phyloP scores from a whole-genome alignment of 345 rosid genomes.

The Populus pruinosa region DNA sequence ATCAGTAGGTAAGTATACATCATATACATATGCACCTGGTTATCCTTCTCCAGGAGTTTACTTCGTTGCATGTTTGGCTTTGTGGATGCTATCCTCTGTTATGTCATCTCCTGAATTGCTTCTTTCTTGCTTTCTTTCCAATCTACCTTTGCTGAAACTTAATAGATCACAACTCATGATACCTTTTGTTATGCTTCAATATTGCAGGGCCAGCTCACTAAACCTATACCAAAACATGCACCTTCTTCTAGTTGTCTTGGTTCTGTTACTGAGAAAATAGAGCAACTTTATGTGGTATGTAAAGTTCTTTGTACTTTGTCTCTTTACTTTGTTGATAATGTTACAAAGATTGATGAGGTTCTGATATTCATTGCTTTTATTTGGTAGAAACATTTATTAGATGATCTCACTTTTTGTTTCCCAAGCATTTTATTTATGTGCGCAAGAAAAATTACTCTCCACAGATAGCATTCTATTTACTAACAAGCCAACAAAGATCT shows the following conservation, averaged over 20 bases:
- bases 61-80: neutral
- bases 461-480: neutral
- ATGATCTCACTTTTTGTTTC: neutral
- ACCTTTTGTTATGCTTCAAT: neutral
- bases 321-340: neutral
- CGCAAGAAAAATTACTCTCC: neutral
- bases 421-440: neutral
- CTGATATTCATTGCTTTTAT: neutral
- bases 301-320: neutral
- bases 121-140: neutral
- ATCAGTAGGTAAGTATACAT: too few species aligned
- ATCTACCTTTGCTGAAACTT: neutral
- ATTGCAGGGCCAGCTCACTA: neutral
- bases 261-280: slow-evolving; percentile 25
- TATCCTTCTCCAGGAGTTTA: too few species aligned
- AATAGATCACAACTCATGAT: neutral
- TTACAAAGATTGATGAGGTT: neutral
- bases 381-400: neutral
- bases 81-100: too few species aligned
- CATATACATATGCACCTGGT: too few species aligned
- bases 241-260: slow-evolving; percentile 18
- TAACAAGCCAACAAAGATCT: neutral
- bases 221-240: neutral
- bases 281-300: slow-evolving; percentile 19
- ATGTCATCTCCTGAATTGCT: neutral